Percentiles rank a stretch among this genome's conserved stretches.
phyloP scores from a whole-genome alignment of 495 filamentous ascomycete genomes.

The Amniculicola lignicola region DNA sequence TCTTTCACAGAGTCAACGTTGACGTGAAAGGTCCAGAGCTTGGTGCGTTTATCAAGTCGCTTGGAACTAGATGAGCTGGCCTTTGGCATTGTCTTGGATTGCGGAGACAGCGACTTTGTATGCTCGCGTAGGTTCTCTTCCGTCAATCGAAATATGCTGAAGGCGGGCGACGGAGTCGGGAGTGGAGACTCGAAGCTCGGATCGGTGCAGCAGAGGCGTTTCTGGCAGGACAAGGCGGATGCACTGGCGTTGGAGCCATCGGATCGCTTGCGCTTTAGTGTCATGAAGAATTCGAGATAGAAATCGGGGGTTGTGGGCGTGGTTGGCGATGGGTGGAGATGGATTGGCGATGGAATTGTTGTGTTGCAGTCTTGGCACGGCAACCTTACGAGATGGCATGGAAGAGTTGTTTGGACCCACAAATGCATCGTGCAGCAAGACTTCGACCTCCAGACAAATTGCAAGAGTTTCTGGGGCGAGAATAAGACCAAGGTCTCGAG shows the following conservation, averaged over 20 bases:
- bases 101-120: slow-evolving; percentile 15
- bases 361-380: slow-evolving; percentile 2
- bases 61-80: slow-evolving; percentile 14
- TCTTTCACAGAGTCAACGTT: slow-evolving; percentile 17
- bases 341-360: background rate
- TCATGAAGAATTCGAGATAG: slow-evolving; percentile 12
- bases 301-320: slow-evolving; percentile 10
- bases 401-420: no score
- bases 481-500: no score
- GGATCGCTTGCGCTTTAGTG: slow-evolving; percentile 10
- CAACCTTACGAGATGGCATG: no score
- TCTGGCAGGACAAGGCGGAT: slow-evolving; percentile 6
- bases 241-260: slow-evolving; percentile 3
- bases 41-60: slow-evolving; percentile 17
- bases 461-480: no score
- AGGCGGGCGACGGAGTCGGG: slow-evolving; percentile 7
- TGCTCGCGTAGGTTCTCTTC: slow-evolving; percentile 10
- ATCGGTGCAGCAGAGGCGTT: background rate
- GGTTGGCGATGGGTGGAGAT: slow-evolving; percentile 1
- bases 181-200: slow-evolving; percentile 7
- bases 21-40: slow-evolving; percentile 19
- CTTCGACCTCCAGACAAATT: no score
- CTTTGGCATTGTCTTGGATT: slow-evolving; percentile 15
- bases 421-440: no score
- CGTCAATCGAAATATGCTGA: slow-evolving; percentile 9